A percentile compares a stretch with the other conserved stretches of the same genome.
phyloP scores from a whole-genome alignment of 2,329 filamentous ascomycete genomes.

The Xylaria sp. region DNA sequence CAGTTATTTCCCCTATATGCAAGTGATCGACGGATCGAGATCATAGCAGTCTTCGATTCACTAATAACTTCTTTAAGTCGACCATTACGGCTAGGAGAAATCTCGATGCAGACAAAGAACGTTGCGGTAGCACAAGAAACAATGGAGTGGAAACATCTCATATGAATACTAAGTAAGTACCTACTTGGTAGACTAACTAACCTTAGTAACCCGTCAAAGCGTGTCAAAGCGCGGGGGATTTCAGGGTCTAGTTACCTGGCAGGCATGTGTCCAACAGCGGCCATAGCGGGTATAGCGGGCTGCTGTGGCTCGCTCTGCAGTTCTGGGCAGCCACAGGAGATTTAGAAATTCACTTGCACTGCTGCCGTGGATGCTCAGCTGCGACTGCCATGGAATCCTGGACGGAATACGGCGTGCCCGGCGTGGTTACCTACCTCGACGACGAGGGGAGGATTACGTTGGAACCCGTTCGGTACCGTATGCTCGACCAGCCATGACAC shows the following conservation, averaged over 20 bases:
- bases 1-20: conserved; percentile 4
- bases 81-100: not conserved
- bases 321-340: not conserved
- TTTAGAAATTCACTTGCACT: not conserved
- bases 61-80: not conserved
- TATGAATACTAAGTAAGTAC: too few relatives aligned
- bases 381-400: conserved; percentile 1
- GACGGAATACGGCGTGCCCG: conserved; percentile 1
- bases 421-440: not conserved
- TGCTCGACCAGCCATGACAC: not conserved
- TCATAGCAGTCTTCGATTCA: not conserved
- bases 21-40: conserved; percentile 22
- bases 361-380: not conserved
- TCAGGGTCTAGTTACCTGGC: not conserved
- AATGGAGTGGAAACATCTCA: not conserved
- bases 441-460: not conserved
- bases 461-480: not conserved
- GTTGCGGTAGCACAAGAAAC: conserved; percentile 1
- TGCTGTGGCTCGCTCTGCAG: conserved; percentile 5
- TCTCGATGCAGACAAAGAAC: conserved; percentile 5
- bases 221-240: not conserved
- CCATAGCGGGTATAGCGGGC: conserved; percentile 13
- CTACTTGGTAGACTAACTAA: not conserved
- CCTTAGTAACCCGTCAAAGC: not conserved
- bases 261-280: not conserved